Percentiles rank a stretch among this genome's conserved stretches.
Conservation (phyloP, 148 eudicot species). For the Spergularia marina region DNA sequence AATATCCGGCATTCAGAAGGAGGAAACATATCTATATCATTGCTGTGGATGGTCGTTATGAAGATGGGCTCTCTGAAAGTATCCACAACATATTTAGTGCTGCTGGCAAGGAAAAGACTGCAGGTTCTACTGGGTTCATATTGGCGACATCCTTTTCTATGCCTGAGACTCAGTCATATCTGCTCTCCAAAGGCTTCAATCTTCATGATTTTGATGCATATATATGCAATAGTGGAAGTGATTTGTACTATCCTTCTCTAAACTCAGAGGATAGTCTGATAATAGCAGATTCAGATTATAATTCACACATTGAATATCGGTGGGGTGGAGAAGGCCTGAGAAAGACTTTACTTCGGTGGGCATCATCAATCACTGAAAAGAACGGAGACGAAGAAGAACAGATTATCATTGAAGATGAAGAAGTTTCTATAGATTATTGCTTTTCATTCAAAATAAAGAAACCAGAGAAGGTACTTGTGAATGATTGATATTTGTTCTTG, state of each 20-base stretch:
- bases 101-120: constrained; percentile 54
- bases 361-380: constrained; percentile 49
- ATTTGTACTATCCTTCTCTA: constrained; percentile 72
- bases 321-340: constrained; percentile 99
- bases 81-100: constrained; percentile 55
- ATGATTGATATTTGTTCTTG: not conserved
- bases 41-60: constrained; percentile 63
- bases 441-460: constrained; percentile 72
- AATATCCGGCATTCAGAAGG: constrained; percentile 78
- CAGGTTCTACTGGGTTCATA: constrained; percentile 79
- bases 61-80: constrained; percentile 52
- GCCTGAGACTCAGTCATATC: constrained; percentile 59
- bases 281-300: constrained; percentile 78
- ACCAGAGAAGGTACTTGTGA: constrained; percentile 54
- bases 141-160: constrained; percentile 80
- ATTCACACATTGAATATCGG: constrained; percentile 82
- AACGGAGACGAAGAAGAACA: constrained; percentile 58
- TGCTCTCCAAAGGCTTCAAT: constrained; percentile 58
- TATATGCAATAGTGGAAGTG: constrained; percentile 92
- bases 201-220: constrained; percentile 88
- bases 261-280: constrained; percentile 59
- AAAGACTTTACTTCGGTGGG: constrained; percentile 89
- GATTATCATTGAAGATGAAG: constrained; percentile 67
- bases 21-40: constrained; percentile 65
- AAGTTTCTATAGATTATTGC: constrained; percentile 64